phyloP scores from a whole-genome alignment of 345 rosid genomes.

The Ricinus communis region DNA sequence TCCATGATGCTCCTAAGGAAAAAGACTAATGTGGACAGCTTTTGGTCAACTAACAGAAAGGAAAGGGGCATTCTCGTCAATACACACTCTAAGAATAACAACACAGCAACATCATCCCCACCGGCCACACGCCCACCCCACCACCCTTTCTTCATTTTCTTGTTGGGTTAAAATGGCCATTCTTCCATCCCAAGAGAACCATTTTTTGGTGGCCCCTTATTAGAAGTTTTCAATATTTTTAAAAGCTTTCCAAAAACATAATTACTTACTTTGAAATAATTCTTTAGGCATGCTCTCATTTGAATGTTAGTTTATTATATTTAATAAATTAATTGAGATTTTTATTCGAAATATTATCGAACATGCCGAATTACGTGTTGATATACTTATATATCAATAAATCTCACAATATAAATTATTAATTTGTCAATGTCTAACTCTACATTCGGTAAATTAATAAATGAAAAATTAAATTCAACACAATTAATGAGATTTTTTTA shows the following conservation, averaged over 20 bases:
- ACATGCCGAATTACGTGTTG: too few species aligned
- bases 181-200: background rate
- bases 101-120: background rate
- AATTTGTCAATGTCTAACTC: too few species aligned
- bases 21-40: constrained; percentile 6
- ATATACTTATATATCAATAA: too few species aligned
- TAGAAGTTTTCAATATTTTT: background rate
- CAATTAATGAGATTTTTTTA: too few species aligned
- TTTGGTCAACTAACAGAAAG: constrained; percentile 6
- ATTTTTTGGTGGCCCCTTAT: background rate
- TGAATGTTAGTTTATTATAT: too few species aligned
- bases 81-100: background rate
- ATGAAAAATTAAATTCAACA: too few species aligned
- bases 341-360: too few species aligned
- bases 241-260: background rate
- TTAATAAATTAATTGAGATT: too few species aligned
- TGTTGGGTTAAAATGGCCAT: background rate
- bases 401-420: too few species aligned
- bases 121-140: background rate
- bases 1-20: background rate
- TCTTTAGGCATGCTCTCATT: background rate
- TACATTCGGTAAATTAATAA: too few species aligned
- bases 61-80: constrained; percentile 1
- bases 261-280: background rate
- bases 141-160: background rate